Base-by-base conservation (phyloP, 73 alveolate genomes). In the Urostyla sp. region DNA sequence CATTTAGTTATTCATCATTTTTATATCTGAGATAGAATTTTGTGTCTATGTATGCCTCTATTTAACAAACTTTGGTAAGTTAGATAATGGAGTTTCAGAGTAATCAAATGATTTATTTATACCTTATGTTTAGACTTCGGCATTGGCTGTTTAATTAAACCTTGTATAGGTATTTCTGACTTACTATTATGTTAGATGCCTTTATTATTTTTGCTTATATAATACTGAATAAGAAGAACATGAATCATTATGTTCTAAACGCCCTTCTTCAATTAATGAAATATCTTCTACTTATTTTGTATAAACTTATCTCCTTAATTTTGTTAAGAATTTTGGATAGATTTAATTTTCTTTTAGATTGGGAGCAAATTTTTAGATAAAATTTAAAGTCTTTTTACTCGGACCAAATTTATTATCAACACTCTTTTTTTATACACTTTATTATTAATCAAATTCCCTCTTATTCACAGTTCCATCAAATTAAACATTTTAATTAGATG, bases 321-420 rank as follows among this genome's bases (percentile, higher is more conserved):
- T 40, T 21, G 37, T 43, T 0, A 63, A 5, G 2, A 63, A 27
- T 35, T 46, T 69, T 10, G 67, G 67, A 23, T 69, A 69, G 49
- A 49, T 8, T 23, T 69, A 67, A 48, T 69, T 69, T 26, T 69
- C 72, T 48, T 49, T 45, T 4, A 69, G 52, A 45, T 7, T 13
- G 5, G 83, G 83, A 49, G 83, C 83, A 3, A 69, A 46, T 69
- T 69, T 69, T 10, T 69, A 2, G n/a, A 69, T 69, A 37, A 24
- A 69, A 18, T 69, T 49, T 37, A 46, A 26, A 26, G 83, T 69
- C 31, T 36, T 69, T 31, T 32, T 63, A 8, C 50, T 18, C n/a
- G 79, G 79, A 3, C 79, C 79, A 27, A 63, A 27, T 26, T 40
- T 34, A 7, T 43, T 63, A n/a, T n/a, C n/a, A n/a, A n/a, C n/a